A percentile compares a stretch with the other conserved stretches of the same genome.
phyloP scores from a whole-genome alignment of 208 protist genomes.

The Trypanosoma theileri region DNA sequence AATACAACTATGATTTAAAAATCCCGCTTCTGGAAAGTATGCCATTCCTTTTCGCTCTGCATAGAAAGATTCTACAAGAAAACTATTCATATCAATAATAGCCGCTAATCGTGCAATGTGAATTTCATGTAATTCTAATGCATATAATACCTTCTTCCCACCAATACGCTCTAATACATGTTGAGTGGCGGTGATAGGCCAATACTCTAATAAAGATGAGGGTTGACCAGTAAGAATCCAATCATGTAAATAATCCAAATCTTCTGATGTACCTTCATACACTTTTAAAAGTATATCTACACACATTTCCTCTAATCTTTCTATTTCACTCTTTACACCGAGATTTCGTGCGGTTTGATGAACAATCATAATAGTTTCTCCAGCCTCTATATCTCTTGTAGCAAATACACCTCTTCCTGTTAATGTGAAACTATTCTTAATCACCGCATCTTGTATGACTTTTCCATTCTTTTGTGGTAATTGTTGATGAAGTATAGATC shows the following conservation, averaged over 20 bases:
- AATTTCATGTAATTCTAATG: slow-evolving; percentile 75
- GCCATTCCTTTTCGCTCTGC: slow-evolving; percentile 86
- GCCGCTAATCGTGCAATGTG: slow-evolving; percentile 84
- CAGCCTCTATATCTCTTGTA: slow-evolving; percentile 59
- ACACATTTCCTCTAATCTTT: slow-evolving; percentile 82
- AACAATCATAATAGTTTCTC: slow-evolving; percentile 86
- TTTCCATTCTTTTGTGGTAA: slow-evolving; percentile 77
- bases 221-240: slow-evolving; percentile 86
- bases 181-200: slow-evolving; percentile 55
- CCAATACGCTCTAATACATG: slow-evolving; percentile 72
- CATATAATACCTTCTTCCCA: slow-evolving; percentile 51
- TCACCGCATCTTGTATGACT: slow-evolving; percentile 61
- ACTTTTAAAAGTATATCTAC: slow-evolving; percentile 31
- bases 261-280: slow-evolving; percentile 12
- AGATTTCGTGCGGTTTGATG: slow-evolving; percentile 72
- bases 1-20: slow-evolving; percentile 86
- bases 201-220: slow-evolving; percentile 81
- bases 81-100: slow-evolving; percentile 86
- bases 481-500: slow-evolving; percentile 44
- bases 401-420: slow-evolving; percentile 87
- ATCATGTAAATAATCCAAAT: slow-evolving; percentile 56
- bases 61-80: slow-evolving; percentile 83
- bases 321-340: slow-evolving; percentile 73
- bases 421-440: slow-evolving; percentile 75
- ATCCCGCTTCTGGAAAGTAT: slow-evolving; percentile 88